Evolutionary conservation across 306 rosid species (phyloP), one percentile per base, ranked within the genome.

Genomic region (Cucurbita moschata): DNA sequence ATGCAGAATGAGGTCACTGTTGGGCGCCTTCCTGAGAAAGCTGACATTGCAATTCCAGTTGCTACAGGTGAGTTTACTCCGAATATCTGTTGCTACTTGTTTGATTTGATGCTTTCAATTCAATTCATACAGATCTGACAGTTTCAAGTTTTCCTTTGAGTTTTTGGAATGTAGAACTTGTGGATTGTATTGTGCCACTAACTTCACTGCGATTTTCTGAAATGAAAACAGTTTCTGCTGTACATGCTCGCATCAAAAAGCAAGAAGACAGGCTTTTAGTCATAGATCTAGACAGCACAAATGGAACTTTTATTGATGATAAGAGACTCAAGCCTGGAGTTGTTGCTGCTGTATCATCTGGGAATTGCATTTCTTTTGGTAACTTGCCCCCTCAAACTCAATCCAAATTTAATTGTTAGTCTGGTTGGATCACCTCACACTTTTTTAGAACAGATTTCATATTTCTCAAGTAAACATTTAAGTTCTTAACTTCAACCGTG

Each of bases 281-380:
- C 19, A 89, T 88, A 58, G 98, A 93, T 82, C 86, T 93, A 78
- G 96, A 87, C 72, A 93, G 97, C 89, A 93, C 97, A 50, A 93
- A 93, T 74, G 98, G 98, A 44, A 93, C 98, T 46, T 93, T 85
- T 79, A 77, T 93, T 21, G 78, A 86, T 72, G 96, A 88, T n/a
- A 85, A 71, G 81, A 74, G 92, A 70, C 82, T 93, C 72, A 83
- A 67, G 70, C 90, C 97, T 40, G 96, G 98, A 79, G 94, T 82
- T 19, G 84, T 76, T 77, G 76, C 89, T 70, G 47, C 80, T 44
- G 80, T 76, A 40, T 75, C 89, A 65, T 57, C 96, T 42, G 97
- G 98, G 73, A 88, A 85, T 73, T 63, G 38, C 61, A 75, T 93
- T 79, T 85, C 81, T 71, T 93, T 93, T 82, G 98, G 98, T 93